phyloP scores from a whole-genome alignment of 1,139 yeast genomes.

The Debaryomycetaceae sp. region DNA sequence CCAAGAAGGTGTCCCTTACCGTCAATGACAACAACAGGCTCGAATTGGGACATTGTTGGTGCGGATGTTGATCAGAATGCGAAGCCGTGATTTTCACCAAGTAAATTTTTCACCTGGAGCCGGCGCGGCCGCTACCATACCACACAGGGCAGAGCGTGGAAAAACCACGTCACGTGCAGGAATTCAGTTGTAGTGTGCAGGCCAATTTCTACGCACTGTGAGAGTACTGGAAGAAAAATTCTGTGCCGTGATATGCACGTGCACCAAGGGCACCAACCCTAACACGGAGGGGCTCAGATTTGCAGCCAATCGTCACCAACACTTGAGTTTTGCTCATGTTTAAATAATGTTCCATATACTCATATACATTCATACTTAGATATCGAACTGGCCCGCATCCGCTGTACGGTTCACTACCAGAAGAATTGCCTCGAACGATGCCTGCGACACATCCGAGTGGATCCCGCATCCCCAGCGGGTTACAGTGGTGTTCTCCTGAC shows the following conservation, averaged over 20 bases:
- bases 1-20: conserved; percentile 99
- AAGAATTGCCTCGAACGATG: conserved; percentile 38
- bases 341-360: not conserved
- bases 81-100: too few species aligned
- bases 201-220: too few species aligned
- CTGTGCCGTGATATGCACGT: too few species aligned
- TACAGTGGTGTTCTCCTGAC: conserved; percentile 15
- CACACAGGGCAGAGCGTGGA: too few species aligned
- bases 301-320: not conserved
- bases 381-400: conserved; percentile 14
- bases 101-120: too few species aligned
- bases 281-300: not conserved
- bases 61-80: too few species aligned
- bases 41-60: conserved; percentile 70
- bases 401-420: conserved; percentile 28
- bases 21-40: conserved; percentile 95
- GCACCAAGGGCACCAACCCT: not conserved
- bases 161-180: too few species aligned
- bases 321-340: not conserved
- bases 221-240: too few species aligned
- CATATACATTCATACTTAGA: conserved; percentile 3
- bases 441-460: conserved; percentile 34
- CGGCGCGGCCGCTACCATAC: too few species aligned
- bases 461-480: conserved; percentile 38
- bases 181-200: too few species aligned